Conservation (phyloP, 768 basidiomycete genomes). For the Cystofilobasidium macerans region DNA sequence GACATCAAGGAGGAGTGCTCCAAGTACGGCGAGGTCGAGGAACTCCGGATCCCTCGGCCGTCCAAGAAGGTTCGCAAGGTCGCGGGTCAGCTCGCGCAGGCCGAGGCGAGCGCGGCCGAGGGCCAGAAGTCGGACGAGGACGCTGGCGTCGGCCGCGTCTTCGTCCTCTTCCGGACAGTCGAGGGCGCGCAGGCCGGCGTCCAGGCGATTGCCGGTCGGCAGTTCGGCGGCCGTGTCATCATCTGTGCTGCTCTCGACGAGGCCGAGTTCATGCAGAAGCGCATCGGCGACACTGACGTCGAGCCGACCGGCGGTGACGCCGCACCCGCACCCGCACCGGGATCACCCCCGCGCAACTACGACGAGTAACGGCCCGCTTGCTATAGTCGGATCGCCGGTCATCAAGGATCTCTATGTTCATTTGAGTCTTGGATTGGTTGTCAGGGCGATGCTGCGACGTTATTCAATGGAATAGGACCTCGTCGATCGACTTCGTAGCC, state of each 20-base stretch:
- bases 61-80: slow-evolving; percentile 41
- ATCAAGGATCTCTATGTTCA: too few relatives aligned
- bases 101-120: slow-evolving; percentile 54
- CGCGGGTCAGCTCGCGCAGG: neutral
- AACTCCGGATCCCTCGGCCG: slow-evolving; percentile 78
- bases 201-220: slow-evolving; percentile 69
- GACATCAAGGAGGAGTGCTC: slow-evolving; percentile 86
- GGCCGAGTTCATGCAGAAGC: too few relatives aligned
- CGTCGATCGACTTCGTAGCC: too few relatives aligned
- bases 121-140: slow-evolving; percentile 48
- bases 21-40: slow-evolving; percentile 68
- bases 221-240: slow-evolving; percentile 36
- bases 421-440: too few relatives aligned
- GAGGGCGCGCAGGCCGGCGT: slow-evolving; percentile 59
- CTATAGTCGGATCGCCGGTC: too few relatives aligned
- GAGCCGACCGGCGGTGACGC: too few relatives aligned
- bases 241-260: slow-evolving; percentile 22
- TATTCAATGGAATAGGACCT: too few relatives aligned
- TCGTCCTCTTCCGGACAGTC: slow-evolving; percentile 68
- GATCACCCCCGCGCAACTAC: neutral
- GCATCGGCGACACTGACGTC: slow-evolving; percentile 7
- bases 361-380: too few relatives aligned
- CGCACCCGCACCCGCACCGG: neutral
- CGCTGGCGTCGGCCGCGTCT: slow-evolving; percentile 87
- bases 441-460: too few relatives aligned